These are phyloP conservation scores for Solanum pimpinellifolium DNA, from an alignment of 257 asterid genomes.

Conservation along the genomic window DNA sequence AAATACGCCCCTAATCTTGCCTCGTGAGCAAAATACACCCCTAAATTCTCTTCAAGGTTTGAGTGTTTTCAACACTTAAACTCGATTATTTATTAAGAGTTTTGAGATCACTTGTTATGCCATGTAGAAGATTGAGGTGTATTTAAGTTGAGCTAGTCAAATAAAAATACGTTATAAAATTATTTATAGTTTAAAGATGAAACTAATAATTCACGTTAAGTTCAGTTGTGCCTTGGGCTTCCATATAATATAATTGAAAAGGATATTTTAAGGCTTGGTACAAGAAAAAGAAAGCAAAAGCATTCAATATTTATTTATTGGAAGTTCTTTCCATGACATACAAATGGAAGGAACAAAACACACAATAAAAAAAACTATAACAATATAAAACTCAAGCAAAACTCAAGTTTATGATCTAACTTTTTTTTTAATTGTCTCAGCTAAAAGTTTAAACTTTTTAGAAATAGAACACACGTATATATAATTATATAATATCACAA, in stretches of 20 bases:
- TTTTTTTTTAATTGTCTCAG: background rate
- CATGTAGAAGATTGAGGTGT: too few relatives aligned
- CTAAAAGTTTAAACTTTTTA: background rate
- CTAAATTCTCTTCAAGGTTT: too few relatives aligned
- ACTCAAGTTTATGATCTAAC: background rate
- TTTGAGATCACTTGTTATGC: too few relatives aligned
- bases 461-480: background rate
- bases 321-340: background rate
- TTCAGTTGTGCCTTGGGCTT: background rate
- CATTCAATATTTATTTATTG: constrained; percentile 4
- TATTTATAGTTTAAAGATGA: too few relatives aligned
- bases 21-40: too few relatives aligned
- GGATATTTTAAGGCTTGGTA: background rate
- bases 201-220: too few relatives aligned
- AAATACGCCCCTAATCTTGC: too few relatives aligned
- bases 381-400: background rate
- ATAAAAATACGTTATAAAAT: accelerated
- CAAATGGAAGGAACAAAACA: background rate
- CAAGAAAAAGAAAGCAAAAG: background rate
- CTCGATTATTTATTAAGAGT: too few relatives aligned
- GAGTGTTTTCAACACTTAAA: too few relatives aligned
- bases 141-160: too few relatives aligned
- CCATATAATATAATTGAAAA: background rate
- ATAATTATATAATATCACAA: background rate
- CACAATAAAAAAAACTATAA: background rate